Evolutionary conservation across 345 rosid genomes (phyloP).

Genomic region (Arabis alpina): DNA sequence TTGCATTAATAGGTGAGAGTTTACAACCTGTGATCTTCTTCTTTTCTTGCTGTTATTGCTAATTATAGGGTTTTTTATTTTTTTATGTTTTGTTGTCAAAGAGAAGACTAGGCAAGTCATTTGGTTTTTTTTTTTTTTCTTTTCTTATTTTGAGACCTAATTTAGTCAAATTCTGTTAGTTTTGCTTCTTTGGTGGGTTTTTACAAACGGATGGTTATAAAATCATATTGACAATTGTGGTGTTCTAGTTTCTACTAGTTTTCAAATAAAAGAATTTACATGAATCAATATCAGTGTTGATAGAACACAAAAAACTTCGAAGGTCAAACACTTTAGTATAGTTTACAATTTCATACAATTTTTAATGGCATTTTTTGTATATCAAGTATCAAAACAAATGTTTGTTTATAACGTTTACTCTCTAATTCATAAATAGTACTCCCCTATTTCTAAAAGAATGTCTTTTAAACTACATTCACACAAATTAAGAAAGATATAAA

Average conservation of each 20-base stretch:
- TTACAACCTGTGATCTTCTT: not conserved
- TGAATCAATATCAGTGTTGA: not conserved
- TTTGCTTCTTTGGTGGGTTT: not conserved
- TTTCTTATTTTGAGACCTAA: not conserved
- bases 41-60: constrained; percentile 30
- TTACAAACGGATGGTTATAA: not conserved
- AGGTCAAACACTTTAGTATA: no score
- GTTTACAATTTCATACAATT: no score
- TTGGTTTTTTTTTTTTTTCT: constrained; percentile 11
- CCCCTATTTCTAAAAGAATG: no score
- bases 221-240: not conserved
- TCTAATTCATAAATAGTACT: no score
- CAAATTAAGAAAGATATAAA: no score
- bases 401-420: no score
- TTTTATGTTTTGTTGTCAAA: constrained; percentile 1
- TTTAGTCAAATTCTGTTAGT: constrained; percentile 27
- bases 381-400: no score
- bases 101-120: not conserved
- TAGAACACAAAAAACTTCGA: no score
- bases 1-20: constrained; percentile 33
- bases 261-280: not conserved
- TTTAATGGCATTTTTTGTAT: no score
- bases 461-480: no score
- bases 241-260: constrained; percentile 6
- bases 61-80: constrained; percentile 17